Evolutionary conservation across 192 early-diverging fungal genomes (phyloP).

Genomic region (Entophlyctis helioformis): DNA sequence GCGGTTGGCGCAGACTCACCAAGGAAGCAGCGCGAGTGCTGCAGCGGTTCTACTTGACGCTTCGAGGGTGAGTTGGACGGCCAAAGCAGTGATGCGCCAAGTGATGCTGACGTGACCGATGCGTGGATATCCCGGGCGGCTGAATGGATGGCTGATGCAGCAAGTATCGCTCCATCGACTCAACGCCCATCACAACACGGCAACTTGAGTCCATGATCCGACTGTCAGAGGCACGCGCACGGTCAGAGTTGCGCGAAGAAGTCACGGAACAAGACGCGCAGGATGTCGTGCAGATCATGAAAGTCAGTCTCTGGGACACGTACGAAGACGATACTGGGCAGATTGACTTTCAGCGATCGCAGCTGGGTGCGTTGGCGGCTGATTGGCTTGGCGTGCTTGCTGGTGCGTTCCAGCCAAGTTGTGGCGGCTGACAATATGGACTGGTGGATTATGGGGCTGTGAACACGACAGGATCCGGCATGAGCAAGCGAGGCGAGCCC

Average conservation of each 20-base stretch:
- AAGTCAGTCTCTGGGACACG: conserved; percentile 47
- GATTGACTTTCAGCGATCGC: conserved; percentile 48
- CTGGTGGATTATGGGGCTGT: no score
- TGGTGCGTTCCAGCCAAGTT: no score
- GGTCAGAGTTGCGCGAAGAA: conserved; percentile 60
- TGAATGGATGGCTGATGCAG: conserved; percentile 1
- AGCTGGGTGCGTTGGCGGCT: conserved; percentile 41
- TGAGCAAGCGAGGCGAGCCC: conserved; percentile 36
- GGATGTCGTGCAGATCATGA: conserved; percentile 73
- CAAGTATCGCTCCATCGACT: conserved; percentile 49
- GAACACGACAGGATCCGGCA: conserved; percentile 34
- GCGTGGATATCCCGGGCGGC: no score
- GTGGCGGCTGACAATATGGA: no score
- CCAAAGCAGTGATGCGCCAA: no score
- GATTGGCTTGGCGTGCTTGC: no score
- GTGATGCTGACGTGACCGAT: no score
- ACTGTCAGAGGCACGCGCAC: conserved; percentile 64
- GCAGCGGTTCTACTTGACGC: conserved; percentile 62
- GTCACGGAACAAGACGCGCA: conserved; percentile 59
- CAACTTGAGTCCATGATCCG: conserved; percentile 73
- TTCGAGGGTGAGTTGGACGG: conserved; percentile 24
- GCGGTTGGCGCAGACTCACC: conserved; percentile 27
- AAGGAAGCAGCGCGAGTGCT: conserved; percentile 42
- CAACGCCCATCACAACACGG: conserved; percentile 67
- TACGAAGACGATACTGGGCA: conserved; percentile 42